Evolutionary conservation across 441 rosid genomes (phyloP).

Genomic region (Cnidoscolus chayamansa): DNA sequence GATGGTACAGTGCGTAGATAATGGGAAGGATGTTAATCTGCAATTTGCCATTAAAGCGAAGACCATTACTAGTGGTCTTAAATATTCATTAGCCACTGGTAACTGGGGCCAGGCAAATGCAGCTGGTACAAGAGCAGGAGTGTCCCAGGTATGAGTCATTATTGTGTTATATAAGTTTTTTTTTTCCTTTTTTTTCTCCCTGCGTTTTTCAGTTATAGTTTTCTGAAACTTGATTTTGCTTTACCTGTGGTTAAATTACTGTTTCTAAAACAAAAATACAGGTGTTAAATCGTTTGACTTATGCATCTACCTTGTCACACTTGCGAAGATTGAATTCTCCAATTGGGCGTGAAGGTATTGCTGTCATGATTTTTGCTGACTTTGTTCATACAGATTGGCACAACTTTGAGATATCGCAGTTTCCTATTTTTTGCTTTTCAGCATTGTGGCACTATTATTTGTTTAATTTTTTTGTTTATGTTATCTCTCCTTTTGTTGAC

Average conservation of each 20-base stretch:
- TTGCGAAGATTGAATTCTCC: slow-evolving; percentile 96
- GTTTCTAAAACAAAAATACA: slow-evolving; percentile 14
- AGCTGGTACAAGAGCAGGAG: slow-evolving; percentile 99
- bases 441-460: neutral
- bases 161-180: neutral
- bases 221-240: neutral
- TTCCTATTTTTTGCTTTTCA: slow-evolving; percentile 10
- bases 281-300: slow-evolving; percentile 96
- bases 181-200: neutral
- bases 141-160: slow-evolving; percentile 69
- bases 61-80: slow-evolving; percentile 92
- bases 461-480: neutral
- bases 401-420: slow-evolving; percentile 5
- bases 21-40: slow-evolving; percentile 93
- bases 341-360: slow-evolving; percentile 92
- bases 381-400: slow-evolving; percentile 1
- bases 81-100: slow-evolving; percentile 97
- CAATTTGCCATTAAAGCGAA: slow-evolving; percentile 95
- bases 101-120: slow-evolving; percentile 99
- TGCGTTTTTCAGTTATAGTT: neutral
- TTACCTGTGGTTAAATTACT: neutral
- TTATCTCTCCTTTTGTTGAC: slow-evolving; percentile 2
- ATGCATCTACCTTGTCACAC: slow-evolving; percentile 96
- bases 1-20: slow-evolving; percentile 74
- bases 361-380: neutral